Base-by-base conservation (phyloP, 305 asterid genomes). In the Fraxinus velutina region DNA sequence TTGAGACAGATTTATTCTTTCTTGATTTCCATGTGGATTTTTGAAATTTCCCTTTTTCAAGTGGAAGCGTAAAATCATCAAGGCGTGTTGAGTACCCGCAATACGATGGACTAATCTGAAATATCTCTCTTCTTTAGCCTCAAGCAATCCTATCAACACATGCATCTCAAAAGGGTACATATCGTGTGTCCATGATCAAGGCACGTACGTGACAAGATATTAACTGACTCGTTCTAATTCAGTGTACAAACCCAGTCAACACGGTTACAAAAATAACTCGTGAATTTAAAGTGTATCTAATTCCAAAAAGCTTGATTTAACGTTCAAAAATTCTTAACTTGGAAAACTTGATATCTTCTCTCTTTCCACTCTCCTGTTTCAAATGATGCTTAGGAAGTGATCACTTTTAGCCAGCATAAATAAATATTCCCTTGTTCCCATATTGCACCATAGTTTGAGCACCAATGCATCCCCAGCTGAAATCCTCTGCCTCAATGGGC, bases 361-460 rank as follows among this genome's bases (percentile, higher is more conserved):
- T 24, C 17, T 70, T 70, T 70, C 39, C 55, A 36, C 15, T 57
- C 80, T 62, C 75, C 85, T 57, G 78, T 80, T 80, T 76, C 62
- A 22, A 13, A 42, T 74, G 86, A 68, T 50, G 50, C 84, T 76
- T 74, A 24, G 34, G 73, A 78, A 83, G 83, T 19, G 12, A 77
- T 52, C 83, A 27, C 88, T 85, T 85, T 62, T 73, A 19, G 73
- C 78, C 75, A 81, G 77, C 87, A 88, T 88, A 88, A 79, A 86
- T 86, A 27, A 85, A 81, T 83, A 85, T 85, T 88, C 87, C 76
- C 68, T 62, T 73, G 78, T 68, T 79, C 37, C 77, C 80, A 82
- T 27, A 75, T 76, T 78, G 73, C 84, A 55, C 75, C 80, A 78
- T 30, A 79, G 52, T 34, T 57, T 55, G 75, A 30, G 42, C 34